phyloP scores from a whole-genome alignment of 2,329 filamentous ascomycete species.

The Aureobasidium sp. region DNA sequence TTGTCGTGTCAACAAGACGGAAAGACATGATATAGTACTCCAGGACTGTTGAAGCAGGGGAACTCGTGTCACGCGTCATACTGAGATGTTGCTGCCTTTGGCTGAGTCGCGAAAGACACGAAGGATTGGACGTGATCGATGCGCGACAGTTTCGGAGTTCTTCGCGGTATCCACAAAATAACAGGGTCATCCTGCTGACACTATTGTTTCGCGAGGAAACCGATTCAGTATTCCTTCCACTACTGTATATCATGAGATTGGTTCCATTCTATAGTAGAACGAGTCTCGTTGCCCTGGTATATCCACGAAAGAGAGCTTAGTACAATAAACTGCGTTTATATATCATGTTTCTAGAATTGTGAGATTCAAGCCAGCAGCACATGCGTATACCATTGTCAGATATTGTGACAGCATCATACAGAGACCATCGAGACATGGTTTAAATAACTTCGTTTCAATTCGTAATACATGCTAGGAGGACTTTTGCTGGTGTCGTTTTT shows the following conservation, averaged over 20 bases:
- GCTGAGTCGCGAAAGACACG: neutral
- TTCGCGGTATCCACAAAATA: neutral
- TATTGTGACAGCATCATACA: too few relatives aligned
- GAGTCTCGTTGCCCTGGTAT: too few relatives aligned
- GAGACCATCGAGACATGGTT: neutral
- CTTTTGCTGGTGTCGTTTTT: neutral
- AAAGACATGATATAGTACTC: neutral
- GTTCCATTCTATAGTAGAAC: too few relatives aligned
- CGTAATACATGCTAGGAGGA: slow-evolving; percentile 8
- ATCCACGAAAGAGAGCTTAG: too few relatives aligned
- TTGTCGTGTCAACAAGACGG: neutral
- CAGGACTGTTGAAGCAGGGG: neutral
- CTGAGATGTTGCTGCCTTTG: neutral
- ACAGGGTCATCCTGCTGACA: neutral
- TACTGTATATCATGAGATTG: too few relatives aligned
- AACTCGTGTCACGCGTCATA: neutral
- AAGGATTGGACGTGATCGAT: neutral
- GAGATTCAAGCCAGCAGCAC: too few relatives aligned
- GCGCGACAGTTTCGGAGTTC: neutral
- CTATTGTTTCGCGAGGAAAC: neutral
- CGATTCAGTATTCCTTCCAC: too few relatives aligned
- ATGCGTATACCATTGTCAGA: too few relatives aligned
- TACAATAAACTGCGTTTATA: too few relatives aligned
- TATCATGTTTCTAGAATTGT: too few relatives aligned
- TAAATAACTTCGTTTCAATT: neutral